Evolutionary conservation across 129 eudicot species (phyloP), one percentile per base, ranked within the genome.

Genomic region (Flaveria linearis): DNA sequence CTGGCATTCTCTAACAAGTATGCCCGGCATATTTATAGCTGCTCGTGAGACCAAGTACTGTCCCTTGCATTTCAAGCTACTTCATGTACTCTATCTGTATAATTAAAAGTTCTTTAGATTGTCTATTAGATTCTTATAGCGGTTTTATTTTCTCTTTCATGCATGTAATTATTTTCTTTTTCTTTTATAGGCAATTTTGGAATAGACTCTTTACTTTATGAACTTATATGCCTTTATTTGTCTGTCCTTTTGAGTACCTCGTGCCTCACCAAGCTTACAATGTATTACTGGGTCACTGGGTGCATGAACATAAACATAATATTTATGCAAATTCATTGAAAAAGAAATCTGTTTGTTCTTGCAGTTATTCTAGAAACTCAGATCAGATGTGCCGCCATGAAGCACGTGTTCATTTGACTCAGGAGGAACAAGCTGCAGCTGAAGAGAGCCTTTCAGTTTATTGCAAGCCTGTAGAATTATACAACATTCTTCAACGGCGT

Each of bases 401-500:
- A 83, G 82, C 88, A 70, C 88, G 77, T 71, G 84, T 43, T 57
- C 92, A 84, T 79, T 86, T 95, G 83, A 87, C 97, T 71, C 84
- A 83, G 17, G 97, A 95, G 69, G 97, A 95, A 80, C 88, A 87
- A 80, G 74, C 73, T 83, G 97, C 92, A 55, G 99, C 99, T 74
- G 99, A 95, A 82, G 96, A 91, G 76, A 88, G 99, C 85, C 90
- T 95, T 67, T 82, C 97, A 28, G 82, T 73, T 33, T 95, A 91
- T 70, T 95, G 99, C 94, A 95, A 95, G 81, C 99, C 99, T 72
- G 97, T 95, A 64, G 99, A 95, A 50, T 82, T 95, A 26, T 95
- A 95, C 92, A 95, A 95, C 85, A 95, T 95, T 80, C 91, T 95
- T 80, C 99, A 95, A 81, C 86, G 94, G 23, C 99, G 99, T 68